phyloP scores from a whole-genome alignment of 169 alveolate genomes.

The Perkinsus chesapeaki region DNA sequence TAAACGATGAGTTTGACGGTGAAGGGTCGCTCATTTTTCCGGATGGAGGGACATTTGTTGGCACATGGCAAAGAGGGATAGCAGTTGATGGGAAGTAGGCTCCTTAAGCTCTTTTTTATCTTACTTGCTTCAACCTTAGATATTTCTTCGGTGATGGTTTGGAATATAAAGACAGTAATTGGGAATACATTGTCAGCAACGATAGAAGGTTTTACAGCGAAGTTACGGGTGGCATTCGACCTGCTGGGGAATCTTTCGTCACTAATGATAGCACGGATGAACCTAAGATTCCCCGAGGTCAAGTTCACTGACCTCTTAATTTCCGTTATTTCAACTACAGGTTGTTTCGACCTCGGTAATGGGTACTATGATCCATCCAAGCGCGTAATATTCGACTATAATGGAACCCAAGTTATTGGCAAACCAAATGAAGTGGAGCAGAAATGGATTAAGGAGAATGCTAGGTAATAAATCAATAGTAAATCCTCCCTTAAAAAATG shows the following conservation, averaged over 20 bases:
- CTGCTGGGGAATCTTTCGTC: conserved; percentile 47
- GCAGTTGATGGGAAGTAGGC: conserved; percentile 41
- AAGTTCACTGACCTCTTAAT: not conserved
- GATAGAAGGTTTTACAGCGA: conserved; percentile 61
- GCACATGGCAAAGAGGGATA: conserved; percentile 61
- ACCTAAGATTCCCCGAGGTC: conserved; percentile 50
- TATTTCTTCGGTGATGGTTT: conserved; percentile 57
- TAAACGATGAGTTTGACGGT: conserved; percentile 65
- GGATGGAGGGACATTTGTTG: conserved; percentile 50
- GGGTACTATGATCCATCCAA: conserved; percentile 48
- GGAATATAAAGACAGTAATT: conserved; percentile 36
- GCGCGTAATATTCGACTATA: conserved; percentile 23
- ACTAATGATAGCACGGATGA: conserved; percentile 49
- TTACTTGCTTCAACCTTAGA: not conserved
- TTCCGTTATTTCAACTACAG: not conserved
- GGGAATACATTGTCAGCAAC: conserved; percentile 52
- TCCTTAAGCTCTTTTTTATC: not conserved
- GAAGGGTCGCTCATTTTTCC: conserved; percentile 59
- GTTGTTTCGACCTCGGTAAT: conserved; percentile 57
- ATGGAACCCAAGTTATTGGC: conserved; percentile 18
- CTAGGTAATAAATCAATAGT: conserved; percentile 34
- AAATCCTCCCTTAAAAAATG: no score
- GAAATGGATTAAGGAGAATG: conserved; percentile 29
- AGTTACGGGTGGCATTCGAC: conserved; percentile 43
- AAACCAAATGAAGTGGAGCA: conserved; percentile 30